Evolutionary conservation across 768 basidiomycete genomes (phyloP).

Genomic region (Tricholoma hemisulphureum): DNA sequence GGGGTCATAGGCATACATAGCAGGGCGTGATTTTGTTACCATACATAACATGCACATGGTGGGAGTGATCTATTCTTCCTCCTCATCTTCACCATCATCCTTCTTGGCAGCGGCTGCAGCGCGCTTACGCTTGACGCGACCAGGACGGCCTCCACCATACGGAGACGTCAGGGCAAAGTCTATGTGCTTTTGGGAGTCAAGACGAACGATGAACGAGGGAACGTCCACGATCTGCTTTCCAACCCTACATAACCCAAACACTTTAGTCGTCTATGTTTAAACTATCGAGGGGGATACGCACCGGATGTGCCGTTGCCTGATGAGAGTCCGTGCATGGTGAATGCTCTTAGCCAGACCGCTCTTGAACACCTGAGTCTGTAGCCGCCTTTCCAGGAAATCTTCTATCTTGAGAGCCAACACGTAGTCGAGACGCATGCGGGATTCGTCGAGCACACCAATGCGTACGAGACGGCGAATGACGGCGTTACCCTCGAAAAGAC

Average conservation of each 20-base stretch:
- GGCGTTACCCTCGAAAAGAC: conserved; percentile 99
- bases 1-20: conserved; percentile 23
- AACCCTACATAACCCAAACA: conserved; percentile 51
- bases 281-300: conserved; percentile 34
- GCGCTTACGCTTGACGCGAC: conserved; percentile 99
- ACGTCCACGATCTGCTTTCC: conserved; percentile 99
- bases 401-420: conserved; percentile 98
- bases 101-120: conserved; percentile 89
- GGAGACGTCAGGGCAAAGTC: conserved; percentile 98
- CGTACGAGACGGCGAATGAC: conserved; percentile 95
- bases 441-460: conserved; percentile 99
- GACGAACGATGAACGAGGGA: conserved; percentile 97
- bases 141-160: conserved; percentile 90
- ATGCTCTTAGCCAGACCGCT: conserved; percentile 95
- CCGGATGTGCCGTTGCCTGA: conserved; percentile 98
- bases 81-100: conserved; percentile 86
- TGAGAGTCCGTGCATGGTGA: conserved; percentile 97
- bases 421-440: conserved; percentile 99
- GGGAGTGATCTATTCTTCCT: conserved; percentile 65
- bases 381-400: conserved; percentile 98
- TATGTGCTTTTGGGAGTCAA: conserved; percentile 99
- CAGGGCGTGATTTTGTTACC: conserved; percentile 11
- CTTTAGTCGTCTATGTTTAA: neutral
- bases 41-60: conserved; percentile 13
- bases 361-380: conserved; percentile 99